These are phyloP conservation scores for Trypanosoma mega DNA, from an alignment of 208 protist genomes.

Conservation along the genomic window DNA sequence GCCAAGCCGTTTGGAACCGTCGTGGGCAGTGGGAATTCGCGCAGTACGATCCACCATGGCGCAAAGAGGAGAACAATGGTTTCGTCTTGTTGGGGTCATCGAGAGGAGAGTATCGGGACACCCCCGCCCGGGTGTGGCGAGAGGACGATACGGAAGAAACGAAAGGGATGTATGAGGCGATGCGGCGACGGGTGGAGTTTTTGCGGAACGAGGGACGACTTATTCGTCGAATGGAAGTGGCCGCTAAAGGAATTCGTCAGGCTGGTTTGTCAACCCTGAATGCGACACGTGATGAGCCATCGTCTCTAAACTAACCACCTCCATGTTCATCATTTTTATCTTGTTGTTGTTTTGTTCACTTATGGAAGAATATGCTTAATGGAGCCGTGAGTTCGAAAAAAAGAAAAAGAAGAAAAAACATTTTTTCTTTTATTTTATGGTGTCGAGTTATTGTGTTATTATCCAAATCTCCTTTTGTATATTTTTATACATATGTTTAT, in stretches of 20 bases:
- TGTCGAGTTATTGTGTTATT: no score
- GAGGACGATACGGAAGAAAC: not conserved
- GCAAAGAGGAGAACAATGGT: not conserved
- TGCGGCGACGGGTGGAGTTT: slow-evolving; percentile 43
- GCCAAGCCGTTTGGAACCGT: slow-evolving; percentile 37
- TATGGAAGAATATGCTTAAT: no score
- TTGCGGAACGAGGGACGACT: slow-evolving; percentile 38
- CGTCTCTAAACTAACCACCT: no score
- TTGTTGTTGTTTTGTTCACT: no score
- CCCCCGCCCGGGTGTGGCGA: not conserved
- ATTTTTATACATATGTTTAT: no score
- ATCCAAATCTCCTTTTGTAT: no score
- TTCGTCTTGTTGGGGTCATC: not conserved
- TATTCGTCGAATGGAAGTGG: slow-evolving; percentile 35
- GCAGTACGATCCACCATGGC: slow-evolving; percentile 18
- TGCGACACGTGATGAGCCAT: no score
- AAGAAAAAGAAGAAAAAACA: no score
- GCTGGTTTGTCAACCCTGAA: slow-evolving; percentile 9
- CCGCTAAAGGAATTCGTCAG: slow-evolving; percentile 50
- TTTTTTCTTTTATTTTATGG: no score
- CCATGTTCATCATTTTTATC: no score
- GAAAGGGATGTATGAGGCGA: not conserved
- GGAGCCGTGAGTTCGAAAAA: no score
- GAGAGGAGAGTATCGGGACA: not conserved
- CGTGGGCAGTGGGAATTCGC: slow-evolving; percentile 51